Percentiles rank a stretch among this genome's conserved stretches.
Conservation (phyloP, 257 asterid genomes). For the Schizonepeta tenuifolia region DNA sequence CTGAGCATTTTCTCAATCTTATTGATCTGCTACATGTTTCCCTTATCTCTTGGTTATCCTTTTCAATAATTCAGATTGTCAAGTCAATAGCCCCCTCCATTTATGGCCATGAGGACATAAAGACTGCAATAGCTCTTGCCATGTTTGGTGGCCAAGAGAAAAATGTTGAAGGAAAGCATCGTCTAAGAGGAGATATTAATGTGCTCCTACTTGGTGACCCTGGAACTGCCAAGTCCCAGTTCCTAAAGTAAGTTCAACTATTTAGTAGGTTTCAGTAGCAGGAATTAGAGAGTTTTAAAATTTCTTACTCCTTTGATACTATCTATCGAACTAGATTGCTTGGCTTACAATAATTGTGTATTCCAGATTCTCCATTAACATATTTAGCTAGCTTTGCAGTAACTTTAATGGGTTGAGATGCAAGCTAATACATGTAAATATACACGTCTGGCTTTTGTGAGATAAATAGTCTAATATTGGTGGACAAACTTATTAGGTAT, state of each 20-base stretch:
- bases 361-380: not conserved
- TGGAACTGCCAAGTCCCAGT: conserved; percentile 98
- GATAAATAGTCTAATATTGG: conserved; percentile 27
- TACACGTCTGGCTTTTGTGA: conserved; percentile 28
- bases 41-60: conserved; percentile 4
- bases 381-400: not conserved
- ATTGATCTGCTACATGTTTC: conserved; percentile 12
- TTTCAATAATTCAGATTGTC: conserved; percentile 51
- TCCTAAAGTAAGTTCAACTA: conserved; percentile 73
- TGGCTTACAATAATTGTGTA: not conserved
- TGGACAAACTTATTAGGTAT: conserved; percentile 52
- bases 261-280: conserved; percentile 1
- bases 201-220: conserved; percentile 98
- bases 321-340: conserved; percentile 2
- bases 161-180: conserved; percentile 90
- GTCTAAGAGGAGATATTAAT: conserved; percentile 92
- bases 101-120: conserved; percentile 96
- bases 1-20: not conserved
- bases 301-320: not conserved
- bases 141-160: conserved; percentile 99
- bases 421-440: not conserved
- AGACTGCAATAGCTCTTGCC: conserved; percentile 95
- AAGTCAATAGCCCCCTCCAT: conserved; percentile 98
- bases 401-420: not conserved
- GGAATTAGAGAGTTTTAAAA: conserved; percentile 3